Evolutionary conservation across 2,329 filamentous ascomycete genomes (phyloP).

Genomic region (Keithomyces neogunnii): DNA sequence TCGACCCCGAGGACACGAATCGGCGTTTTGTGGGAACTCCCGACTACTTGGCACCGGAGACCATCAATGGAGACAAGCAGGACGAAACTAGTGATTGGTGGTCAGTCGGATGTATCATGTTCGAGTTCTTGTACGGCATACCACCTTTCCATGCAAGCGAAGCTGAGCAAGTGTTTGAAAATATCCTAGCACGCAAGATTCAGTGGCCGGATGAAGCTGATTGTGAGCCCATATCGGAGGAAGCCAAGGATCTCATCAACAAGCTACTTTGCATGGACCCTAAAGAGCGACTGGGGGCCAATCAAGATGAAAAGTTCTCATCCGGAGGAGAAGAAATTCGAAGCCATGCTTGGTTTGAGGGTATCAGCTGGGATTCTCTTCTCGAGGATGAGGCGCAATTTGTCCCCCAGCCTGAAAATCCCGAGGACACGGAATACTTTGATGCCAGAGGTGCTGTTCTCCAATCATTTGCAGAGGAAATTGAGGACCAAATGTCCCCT

Average conservation of each 20-base stretch:
- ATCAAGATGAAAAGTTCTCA: constrained; percentile 70
- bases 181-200: constrained; percentile 82
- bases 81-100: constrained; percentile 99
- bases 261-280: constrained; percentile 81
- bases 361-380: constrained; percentile 80
- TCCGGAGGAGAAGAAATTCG: constrained; percentile 89
- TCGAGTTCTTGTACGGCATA: constrained; percentile 88
- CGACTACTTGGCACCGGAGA: constrained; percentile 94
- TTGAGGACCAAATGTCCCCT: constrained; percentile 80
- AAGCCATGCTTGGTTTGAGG: constrained; percentile 79
- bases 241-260: constrained; percentile 93
- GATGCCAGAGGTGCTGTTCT: constrained; percentile 85
- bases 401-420: constrained; percentile 83
- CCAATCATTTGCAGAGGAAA: constrained; percentile 86
- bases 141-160: constrained; percentile 89
- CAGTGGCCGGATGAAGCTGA: constrained; percentile 85
- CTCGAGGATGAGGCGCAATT: constrained; percentile 96
- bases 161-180: constrained; percentile 92
- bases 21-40: constrained; percentile 93
- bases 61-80: constrained; percentile 88
- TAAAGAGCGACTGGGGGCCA: constrained; percentile 72
- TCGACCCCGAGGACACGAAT: constrained; percentile 89
- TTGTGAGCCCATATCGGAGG: constrained; percentile 63
- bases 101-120: constrained; percentile 97
- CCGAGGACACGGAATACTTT: constrained; percentile 97